Evolutionary conservation across 169 alveolate genomes (phyloP).

Genomic region (Eimeria praecox): DNA sequence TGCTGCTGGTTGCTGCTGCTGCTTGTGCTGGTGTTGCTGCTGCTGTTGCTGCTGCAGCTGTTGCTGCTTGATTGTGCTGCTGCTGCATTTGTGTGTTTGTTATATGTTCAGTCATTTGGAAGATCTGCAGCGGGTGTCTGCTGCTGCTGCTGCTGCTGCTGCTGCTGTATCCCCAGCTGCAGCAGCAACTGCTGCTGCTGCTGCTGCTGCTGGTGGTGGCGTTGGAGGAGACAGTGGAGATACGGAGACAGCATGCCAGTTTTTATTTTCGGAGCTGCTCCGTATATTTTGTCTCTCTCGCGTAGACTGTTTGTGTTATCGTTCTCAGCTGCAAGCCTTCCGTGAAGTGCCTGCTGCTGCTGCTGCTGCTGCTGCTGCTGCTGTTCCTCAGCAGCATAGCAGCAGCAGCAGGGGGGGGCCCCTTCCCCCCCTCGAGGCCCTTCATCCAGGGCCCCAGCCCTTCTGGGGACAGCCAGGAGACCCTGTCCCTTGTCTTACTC

Average conservation of each 20-base stretch:
- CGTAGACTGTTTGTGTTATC: neutral
- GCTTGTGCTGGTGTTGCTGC: slow-evolving; percentile 30
- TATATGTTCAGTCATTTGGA: slow-evolving; percentile 58
- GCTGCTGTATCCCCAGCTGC: neutral
- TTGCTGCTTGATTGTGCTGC: slow-evolving; percentile 2
- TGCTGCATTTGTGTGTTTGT: neutral
- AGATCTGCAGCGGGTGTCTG: slow-evolving; percentile 1
- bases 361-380: no score
- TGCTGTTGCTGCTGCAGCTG: neutral
- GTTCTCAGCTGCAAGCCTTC: neutral
- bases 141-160: neutral
- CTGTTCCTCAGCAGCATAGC: no score
- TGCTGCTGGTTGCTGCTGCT: slow-evolving; percentile 3
- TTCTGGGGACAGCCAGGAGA: neutral
- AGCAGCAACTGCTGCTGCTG: slow-evolving; percentile 1
- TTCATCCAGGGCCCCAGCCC: slow-evolving; percentile 33
- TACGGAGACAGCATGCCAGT: neutral
- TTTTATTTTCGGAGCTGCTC: slow-evolving; percentile 47
- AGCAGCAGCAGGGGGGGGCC: slow-evolving; percentile 11
- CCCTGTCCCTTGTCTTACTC: slow-evolving; percentile 40
- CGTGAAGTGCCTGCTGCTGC: neutral
- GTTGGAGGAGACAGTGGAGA: neutral
- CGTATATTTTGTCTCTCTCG: slow-evolving; percentile 32
- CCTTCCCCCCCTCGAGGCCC: slow-evolving; percentile 17
- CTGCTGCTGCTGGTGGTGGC: no score